Evolutionary conservation across 1,284 basidiomycete genomes (phyloP), one percentile per base, ranked within the genome.

Genomic region (Ceratobasidium sp.): DNA sequence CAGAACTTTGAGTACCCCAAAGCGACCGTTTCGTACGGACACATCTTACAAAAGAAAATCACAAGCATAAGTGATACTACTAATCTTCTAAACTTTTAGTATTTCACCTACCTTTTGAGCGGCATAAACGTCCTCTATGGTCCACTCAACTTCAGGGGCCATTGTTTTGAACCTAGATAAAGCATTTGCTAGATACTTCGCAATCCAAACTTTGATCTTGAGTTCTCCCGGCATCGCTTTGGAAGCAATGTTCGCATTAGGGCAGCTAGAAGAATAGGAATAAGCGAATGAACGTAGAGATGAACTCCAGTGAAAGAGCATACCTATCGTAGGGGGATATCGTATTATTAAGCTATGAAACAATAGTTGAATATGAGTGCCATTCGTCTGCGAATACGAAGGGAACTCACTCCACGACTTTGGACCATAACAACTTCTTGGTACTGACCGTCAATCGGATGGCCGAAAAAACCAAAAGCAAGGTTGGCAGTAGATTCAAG

Each of bases 1-100:
- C 96, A 98, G 82, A 97, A 98, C 76, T 89, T 90, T 30, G 92
- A 94, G 79, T 92, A 96, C 1, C 95, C 96, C 18, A 97, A 85
- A 0, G 94, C 92, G 47, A 96, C 94, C 2, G 95, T 97, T 90
- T 89, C 88, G 76, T 89, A 89, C 1, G 88, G 86, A 77, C 88
- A 89, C 28, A 87, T 77, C 49, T 80, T 79, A 71, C 2, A 57
- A 44, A n/a, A n/a, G n/a, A n/a, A n/a, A n/a, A 57, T 57, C 28
- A 23, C 28, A 30, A 13, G 16, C 16, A 57, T 30, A 9, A 57
- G 28, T n/a, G n/a, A n/a, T n/a, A n/a, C n/a, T n/a, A n/a, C n/a
- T n/a, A n/a, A n/a, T n/a, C n/a, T n/a, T n/a, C n/a, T n/a, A n/a
- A n/a, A n/a, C n/a, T 95, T 94, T 77, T 95, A 95, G 9, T 93